Base-by-base conservation (phyloP, 2,329 filamentous ascomycete genomes). In the Phaeophleospora eucalypticola region DNA sequence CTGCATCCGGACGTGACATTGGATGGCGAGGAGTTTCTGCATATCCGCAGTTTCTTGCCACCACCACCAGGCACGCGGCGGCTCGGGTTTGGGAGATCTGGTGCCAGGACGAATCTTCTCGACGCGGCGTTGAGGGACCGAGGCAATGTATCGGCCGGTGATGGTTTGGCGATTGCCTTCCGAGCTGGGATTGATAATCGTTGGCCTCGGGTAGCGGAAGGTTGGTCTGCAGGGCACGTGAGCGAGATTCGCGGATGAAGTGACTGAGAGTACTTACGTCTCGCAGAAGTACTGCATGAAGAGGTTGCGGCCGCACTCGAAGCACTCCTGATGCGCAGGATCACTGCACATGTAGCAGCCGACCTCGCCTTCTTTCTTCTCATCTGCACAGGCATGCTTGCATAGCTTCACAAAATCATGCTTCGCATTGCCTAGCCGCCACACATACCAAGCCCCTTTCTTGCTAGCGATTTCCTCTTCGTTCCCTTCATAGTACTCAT, bases 331-430 rank as follows among this genome's bases (percentile, higher is more conserved):
- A 19, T 52, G 49, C 12, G 15, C 38, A 20, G 36, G 41, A 20
- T 48, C 38, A 15, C 19, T 9, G 36, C 49, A 52, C 49, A 52
- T 52, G 41, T 52, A 48, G 36, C 49, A 52, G 16, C 34, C 37
- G 4, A 16, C 12, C 17, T 41, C 34, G 18, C 37, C 19, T n/a
- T 21, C 10, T 18, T 24, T 18, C 18, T 39, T 39, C 19, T 24
- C 24, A n/a, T 17, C 16, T 14, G 45, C 41, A 9, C 45, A 48
- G 4, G 41, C 7, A 18, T 48, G 41, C 20, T 38, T 37, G 41
- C 24, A 29, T 6, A 39, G 18, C 18, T 9, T 39, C 8, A 15
- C 18, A 19, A 17, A 10, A 4, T 4, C 7, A 3, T 3, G 3
- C 36, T 37, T 37, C 9, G 4, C 16, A 10, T 16, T 10, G 17